Evolutionary conservation across 2,329 filamentous ascomycete genomes (phyloP).

Genomic region (Westerdykella aurantiaca): DNA sequence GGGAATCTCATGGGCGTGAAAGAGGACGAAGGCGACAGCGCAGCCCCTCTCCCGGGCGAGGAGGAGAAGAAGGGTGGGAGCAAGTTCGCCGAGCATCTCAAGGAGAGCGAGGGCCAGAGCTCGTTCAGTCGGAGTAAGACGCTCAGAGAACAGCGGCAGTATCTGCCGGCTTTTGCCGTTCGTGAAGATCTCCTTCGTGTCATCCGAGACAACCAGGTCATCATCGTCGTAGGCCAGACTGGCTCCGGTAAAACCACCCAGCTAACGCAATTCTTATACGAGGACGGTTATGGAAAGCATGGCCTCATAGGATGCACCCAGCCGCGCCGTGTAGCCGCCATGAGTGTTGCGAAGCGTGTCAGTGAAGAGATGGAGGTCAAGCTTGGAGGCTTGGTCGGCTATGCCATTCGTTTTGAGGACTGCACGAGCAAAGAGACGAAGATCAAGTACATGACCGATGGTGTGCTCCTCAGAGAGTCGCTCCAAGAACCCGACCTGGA

Average conservation of each 20-base stretch:
- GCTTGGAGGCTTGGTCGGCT: constrained; percentile 81
- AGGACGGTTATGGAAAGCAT: constrained; percentile 82
- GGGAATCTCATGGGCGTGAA: constrained; percentile 96
- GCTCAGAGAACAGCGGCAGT: constrained; percentile 85
- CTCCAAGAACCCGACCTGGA: constrained; percentile 89
- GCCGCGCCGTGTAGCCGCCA: constrained; percentile 90
- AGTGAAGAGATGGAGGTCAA: constrained; percentile 97
- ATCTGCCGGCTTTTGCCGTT: constrained; percentile 90
- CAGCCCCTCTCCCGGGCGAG: constrained; percentile 67
- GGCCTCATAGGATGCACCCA: constrained; percentile 97
- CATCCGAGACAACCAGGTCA: constrained; percentile 92
- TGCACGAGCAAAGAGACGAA: constrained; percentile 91
- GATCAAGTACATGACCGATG: constrained; percentile 99
- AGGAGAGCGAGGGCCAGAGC: constrained; percentile 75
- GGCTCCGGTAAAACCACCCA: constrained; percentile 98
- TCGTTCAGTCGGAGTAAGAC: constrained; percentile 91
- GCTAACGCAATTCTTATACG: constrained; percentile 89
- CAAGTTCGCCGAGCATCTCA: constrained; percentile 88
- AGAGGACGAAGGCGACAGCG: constrained; percentile 83
- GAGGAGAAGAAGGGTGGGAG: constrained; percentile 60
- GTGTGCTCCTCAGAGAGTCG: constrained; percentile 87
- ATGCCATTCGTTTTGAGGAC: constrained; percentile 97
- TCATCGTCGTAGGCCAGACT: constrained; percentile 94
- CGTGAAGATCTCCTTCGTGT: constrained; percentile 87
- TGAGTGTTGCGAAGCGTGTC: constrained; percentile 98